These are phyloP conservation scores for Marasmius oreades DNA, from an alignment of 1,284 basidiomycete genomes.

Conservation along the genomic window DNA sequence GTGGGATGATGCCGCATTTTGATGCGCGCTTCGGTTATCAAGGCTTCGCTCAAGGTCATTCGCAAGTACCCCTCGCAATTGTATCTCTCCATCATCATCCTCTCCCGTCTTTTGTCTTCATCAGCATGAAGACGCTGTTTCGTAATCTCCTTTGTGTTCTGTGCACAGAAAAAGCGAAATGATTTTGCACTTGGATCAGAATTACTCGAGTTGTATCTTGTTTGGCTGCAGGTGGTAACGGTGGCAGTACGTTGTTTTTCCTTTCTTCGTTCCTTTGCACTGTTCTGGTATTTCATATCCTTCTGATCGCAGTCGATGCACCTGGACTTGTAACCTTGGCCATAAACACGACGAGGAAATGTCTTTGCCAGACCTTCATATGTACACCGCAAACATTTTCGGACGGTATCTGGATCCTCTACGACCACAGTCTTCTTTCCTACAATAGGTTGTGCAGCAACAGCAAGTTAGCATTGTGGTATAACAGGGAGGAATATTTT, in stretches of 20 bases:
- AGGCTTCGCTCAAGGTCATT: constrained; percentile 7
- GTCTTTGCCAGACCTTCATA: constrained; percentile 1
- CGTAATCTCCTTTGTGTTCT: constrained; percentile 9
- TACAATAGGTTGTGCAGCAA: too few species aligned
- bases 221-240: background rate
- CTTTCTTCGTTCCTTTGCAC: background rate
- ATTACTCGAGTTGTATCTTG: background rate
- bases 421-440: too few species aligned
- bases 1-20: constrained; percentile 12
- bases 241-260: background rate
- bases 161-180: constrained; percentile 14
- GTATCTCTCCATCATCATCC: constrained; percentile 12
- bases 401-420: background rate
- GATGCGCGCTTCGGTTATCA: constrained; percentile 3
- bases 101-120: constrained; percentile 4
- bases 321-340: constrained; percentile 2
- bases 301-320: constrained; percentile 1
- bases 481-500: too few species aligned
- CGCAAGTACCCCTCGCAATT: constrained; percentile 10
- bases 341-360: background rate
- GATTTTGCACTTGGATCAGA: background rate
- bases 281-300: background rate
- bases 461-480: too few species aligned
- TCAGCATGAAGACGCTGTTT: constrained; percentile 8
- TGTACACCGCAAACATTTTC: constrained; percentile 6